Percentiles rank a stretch among this genome's conserved stretches.
phyloP scores from a whole-genome alignment of 23 red algal species.

The Gracilaria gracilis region DNA sequence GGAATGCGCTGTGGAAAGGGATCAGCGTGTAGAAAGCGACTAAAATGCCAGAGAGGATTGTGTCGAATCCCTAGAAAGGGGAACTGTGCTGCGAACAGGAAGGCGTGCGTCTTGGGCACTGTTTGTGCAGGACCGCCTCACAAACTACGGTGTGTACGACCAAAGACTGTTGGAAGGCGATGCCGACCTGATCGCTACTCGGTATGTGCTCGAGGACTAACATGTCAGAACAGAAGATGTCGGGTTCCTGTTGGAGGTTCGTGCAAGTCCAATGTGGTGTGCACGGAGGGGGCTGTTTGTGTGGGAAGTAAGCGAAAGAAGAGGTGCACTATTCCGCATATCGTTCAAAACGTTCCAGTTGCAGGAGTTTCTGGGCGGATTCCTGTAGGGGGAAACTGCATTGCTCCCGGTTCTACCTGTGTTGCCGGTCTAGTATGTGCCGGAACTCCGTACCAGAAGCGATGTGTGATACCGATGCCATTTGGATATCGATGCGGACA shows the following conservation, averaged over 20 bases:
- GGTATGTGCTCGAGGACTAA: slow-evolving; percentile 10
- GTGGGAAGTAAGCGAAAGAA: not conserved
- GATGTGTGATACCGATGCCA: slow-evolving; percentile 38
- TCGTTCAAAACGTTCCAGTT: not conserved
- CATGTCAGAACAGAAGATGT: slow-evolving; percentile 16
- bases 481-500: not conserved
- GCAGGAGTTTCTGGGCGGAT: not conserved
- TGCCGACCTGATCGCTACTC: slow-evolving; percentile 27
- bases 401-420: not conserved
- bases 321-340: not conserved
- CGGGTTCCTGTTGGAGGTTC: not conserved
- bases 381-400: not conserved
- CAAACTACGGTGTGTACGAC: slow-evolving; percentile 34
- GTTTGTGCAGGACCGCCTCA: slow-evolving; percentile 21
- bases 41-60: slow-evolving; percentile 20
- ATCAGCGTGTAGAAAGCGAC: not conserved
- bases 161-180: not conserved
- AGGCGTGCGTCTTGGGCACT: slow-evolving; percentile 1
- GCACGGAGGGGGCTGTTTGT: not conserved
- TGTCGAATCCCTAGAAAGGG: not conserved
- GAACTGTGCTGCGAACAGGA: not conserved
- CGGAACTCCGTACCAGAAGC: not conserved
- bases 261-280: not conserved
- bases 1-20: not conserved
- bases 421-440: slow-evolving; percentile 9